These are phyloP conservation scores for Spathaspora boniae DNA, from an alignment of 805 yeast species.

Conservation along the genomic window DNA sequence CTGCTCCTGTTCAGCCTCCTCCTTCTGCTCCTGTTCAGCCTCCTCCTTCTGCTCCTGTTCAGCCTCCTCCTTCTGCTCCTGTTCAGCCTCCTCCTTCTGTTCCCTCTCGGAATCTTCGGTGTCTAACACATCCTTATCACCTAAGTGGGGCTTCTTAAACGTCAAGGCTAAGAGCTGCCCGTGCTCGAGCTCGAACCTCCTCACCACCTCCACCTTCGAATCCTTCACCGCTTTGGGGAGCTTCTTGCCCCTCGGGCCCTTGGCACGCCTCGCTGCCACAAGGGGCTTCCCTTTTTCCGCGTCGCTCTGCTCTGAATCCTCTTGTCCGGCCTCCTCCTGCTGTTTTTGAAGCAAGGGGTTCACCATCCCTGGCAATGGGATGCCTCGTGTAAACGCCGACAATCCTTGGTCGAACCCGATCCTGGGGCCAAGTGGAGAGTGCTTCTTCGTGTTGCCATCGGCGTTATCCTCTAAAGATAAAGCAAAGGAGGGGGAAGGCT, in stretches of 20 bases:
- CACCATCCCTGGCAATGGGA: slow-evolving; percentile 52
- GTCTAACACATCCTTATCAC: slow-evolving; percentile 2
- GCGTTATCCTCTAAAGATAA: slow-evolving; percentile 1
- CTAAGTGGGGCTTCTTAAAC: slow-evolving; percentile 4
- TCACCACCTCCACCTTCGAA: slow-evolving; percentile 31
- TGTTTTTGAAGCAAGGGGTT: slow-evolving; percentile 28
- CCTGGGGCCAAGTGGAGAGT: not conserved
- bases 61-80: slow-evolving; percentile 4
- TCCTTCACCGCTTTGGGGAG: slow-evolving; percentile 56
- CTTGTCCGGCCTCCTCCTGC: slow-evolving; percentile 13
- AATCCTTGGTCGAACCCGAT: not conserved
- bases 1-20: no score
- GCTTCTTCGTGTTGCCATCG: slow-evolving; percentile 17
- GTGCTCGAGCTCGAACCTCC: slow-evolving; percentile 29
- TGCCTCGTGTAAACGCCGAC: slow-evolving; percentile 56
- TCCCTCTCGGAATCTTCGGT: slow-evolving; percentile 1
- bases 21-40: no score
- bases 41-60: no score
- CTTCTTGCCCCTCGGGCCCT: slow-evolving; percentile 72
- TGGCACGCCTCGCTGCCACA: slow-evolving; percentile 50
- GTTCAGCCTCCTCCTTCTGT: not conserved
- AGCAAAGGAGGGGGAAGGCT: slow-evolving; percentile 3
- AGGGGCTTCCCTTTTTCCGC: slow-evolving; percentile 9
- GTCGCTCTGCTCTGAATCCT: slow-evolving; percentile 11
- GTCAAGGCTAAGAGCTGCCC: slow-evolving; percentile 34